A percentile compares a stretch with the other conserved stretches of the same genome.
These are phyloP conservation scores for Boletus rubroflammeus DNA, from an alignment of 768 basidiomycete species.

Conservation along the genomic window DNA sequence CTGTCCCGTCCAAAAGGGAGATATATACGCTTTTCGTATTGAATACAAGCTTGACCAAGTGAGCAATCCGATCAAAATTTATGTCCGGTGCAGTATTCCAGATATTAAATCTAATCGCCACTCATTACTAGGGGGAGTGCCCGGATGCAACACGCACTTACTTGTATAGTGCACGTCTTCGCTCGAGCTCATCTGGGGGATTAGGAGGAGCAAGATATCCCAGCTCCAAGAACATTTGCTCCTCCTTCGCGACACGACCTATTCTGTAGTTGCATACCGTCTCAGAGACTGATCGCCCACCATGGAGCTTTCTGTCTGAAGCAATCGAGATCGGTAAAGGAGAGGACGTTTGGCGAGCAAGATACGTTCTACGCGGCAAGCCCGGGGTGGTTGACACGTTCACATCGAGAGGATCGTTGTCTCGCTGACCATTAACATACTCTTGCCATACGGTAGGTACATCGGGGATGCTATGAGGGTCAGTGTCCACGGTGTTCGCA, in stretches of 20 bases:
- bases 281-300: conserved; percentile 35
- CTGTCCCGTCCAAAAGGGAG: conserved; percentile 76
- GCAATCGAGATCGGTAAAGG: conserved; percentile 49
- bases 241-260: conserved; percentile 59
- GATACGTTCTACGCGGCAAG: conserved; percentile 47
- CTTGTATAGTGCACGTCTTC: conserved; percentile 84
- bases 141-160: conserved; percentile 31
- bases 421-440: conserved; percentile 23
- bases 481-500: conserved; percentile 19
- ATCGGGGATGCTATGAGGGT: conserved; percentile 10
- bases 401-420: conserved; percentile 28
- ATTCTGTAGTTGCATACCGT: conserved; percentile 33
- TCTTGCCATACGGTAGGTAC: conserved; percentile 27
- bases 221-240: conserved; percentile 58
- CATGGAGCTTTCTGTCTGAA: conserved; percentile 30
- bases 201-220: conserved; percentile 78
- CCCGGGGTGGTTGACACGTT: conserved; percentile 42
- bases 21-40: conserved; percentile 83
- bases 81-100: conserved; percentile 81
- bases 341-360: conserved; percentile 63
- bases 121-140: neutral
- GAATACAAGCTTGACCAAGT: conserved; percentile 91
- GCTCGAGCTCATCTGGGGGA: conserved; percentile 80
- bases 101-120: conserved; percentile 73
- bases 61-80: conserved; percentile 92